Percentiles rank a stretch among this genome's conserved stretches.
phyloP scores from a whole-genome alignment of 2,329 filamentous ascomycete species.

The Ophiostoma novo-ulmi region DNA sequence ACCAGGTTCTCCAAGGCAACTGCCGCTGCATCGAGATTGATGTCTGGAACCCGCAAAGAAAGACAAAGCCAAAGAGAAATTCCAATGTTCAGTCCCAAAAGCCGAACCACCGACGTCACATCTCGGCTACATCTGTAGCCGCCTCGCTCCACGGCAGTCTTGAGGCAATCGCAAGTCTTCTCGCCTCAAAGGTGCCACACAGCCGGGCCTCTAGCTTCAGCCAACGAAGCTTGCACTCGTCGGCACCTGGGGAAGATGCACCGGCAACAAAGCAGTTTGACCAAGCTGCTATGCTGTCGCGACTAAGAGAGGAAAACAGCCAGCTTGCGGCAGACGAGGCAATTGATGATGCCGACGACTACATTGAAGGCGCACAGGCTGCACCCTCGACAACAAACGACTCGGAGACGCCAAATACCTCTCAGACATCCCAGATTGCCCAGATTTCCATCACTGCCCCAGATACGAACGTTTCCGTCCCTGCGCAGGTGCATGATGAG shows the following conservation, averaged over 20 bases:
- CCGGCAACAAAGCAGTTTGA: neutral
- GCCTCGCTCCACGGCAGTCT: constrained; percentile 40
- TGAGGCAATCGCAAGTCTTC: constrained; percentile 30
- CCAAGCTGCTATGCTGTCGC: neutral
- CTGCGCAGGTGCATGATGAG: constrained; percentile 24
- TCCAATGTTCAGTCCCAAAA: constrained; percentile 30
- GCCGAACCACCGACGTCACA: constrained; percentile 41
- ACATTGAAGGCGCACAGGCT: constrained; percentile 25
- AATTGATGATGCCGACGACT: constrained; percentile 25
- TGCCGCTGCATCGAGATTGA: constrained; percentile 94
- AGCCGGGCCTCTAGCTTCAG: constrained; percentile 40
- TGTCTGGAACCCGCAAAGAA: constrained; percentile 71
- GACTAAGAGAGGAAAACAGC: neutral
- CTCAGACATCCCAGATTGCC: constrained; percentile 17
- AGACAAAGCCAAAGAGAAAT: constrained; percentile 36
- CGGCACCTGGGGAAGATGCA: neutral
- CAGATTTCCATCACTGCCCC: constrained; percentile 24
- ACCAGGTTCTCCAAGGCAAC: constrained; percentile 63
- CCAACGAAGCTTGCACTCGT: constrained; percentile 25
- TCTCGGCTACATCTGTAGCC: constrained; percentile 38
- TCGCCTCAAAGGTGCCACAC: constrained; percentile 32
- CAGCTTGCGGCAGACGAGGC: constrained; percentile 23
- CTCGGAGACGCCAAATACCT: constrained; percentile 13
- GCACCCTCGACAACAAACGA: constrained; percentile 13
- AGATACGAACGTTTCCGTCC: constrained; percentile 19